These are phyloP conservation scores for Hippophae gyantsensis DNA, from an alignment of 306 rosid genomes.

Conservation along the genomic window DNA sequence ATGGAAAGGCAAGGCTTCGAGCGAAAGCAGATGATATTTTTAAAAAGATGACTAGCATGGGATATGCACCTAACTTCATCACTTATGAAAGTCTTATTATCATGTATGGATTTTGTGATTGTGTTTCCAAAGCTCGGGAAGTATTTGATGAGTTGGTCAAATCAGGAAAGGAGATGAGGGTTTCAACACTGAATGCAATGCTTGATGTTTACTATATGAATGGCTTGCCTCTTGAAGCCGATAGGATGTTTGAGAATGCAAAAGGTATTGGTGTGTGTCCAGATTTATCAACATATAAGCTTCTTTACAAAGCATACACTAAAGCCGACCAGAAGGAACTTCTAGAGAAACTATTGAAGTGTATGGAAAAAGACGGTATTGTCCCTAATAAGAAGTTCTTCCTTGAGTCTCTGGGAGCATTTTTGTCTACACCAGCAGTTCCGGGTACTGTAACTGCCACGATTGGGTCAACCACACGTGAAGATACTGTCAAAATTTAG, in stretches of 20 bases:
- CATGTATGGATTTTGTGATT: conserved; percentile 70
- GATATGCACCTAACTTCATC: conserved; percentile 59
- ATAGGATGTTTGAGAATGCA: conserved; percentile 50
- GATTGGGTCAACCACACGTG: conserved; percentile 25
- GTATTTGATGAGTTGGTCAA: conserved; percentile 56
- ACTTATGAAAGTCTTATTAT: conserved; percentile 77
- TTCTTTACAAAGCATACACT: conserved; percentile 82
- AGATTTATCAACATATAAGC: conserved; percentile 70
- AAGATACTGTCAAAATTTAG: conserved; percentile 25
- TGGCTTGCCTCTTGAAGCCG: conserved; percentile 75
- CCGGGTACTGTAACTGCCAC: conserved; percentile 27
- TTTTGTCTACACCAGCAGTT: conserved; percentile 44
- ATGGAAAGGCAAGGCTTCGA: conserved; percentile 75
- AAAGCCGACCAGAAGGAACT: conserved; percentile 72
- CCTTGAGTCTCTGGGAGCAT: conserved; percentile 66
- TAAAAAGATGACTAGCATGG: conserved; percentile 58
- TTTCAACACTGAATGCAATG: conserved; percentile 82
- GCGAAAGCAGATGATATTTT: conserved; percentile 59
- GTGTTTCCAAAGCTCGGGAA: conserved; percentile 62
- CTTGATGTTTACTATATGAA: conserved; percentile 88
- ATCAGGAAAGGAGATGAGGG: conserved; percentile 45
- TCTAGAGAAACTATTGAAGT: conserved; percentile 52
- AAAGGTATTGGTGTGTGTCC: conserved; percentile 34
- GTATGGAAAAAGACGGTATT: conserved; percentile 78
- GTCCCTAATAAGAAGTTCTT: conserved; percentile 85